Evolutionary conservation across 176 grass and related monocot genomes (phyloP).

Genomic region (Hsuehochloa calcarea): DNA sequence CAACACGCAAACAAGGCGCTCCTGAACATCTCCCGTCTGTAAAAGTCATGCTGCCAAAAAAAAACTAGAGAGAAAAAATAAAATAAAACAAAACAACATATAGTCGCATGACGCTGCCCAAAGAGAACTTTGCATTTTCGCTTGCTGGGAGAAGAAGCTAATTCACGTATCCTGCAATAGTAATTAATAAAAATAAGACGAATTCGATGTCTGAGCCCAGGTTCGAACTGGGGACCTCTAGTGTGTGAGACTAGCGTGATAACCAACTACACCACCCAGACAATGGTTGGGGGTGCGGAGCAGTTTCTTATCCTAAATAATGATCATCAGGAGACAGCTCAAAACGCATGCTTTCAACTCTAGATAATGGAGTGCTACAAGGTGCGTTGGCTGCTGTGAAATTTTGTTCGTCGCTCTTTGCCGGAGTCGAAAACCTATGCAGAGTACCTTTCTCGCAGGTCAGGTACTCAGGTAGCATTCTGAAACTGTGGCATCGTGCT

Average conservation of each 20-base stretch:
- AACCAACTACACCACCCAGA: constrained; percentile 70
- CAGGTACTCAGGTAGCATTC: not conserved
- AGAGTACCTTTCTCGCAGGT: no score
- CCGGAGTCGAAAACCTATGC: not conserved
- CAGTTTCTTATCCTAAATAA: rapidly evolving
- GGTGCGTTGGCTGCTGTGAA: not conserved
- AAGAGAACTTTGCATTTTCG: not conserved
- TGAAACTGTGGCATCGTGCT: not conserved
- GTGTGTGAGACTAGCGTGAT: constrained; percentile 76
- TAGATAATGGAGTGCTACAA: no score
- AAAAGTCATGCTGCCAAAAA: no score
- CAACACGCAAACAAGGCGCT: no score
- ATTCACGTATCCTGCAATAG: no score
- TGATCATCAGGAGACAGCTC: no score
- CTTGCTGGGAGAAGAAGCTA: not conserved
- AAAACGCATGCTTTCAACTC: no score
- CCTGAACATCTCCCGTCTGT: not conserved
- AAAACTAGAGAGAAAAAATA: no score
- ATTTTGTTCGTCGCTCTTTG: not conserved
- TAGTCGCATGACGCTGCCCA: not conserved
- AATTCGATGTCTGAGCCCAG: constrained; percentile 40
- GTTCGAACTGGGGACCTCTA: constrained; percentile 83
- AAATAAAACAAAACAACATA: no score
- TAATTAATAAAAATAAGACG: not conserved
- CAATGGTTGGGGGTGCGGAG: rapidly evolving